Evolutionary conservation across 495 filamentous ascomycete genomes (phyloP), one percentile per base, ranked within the genome.

Genomic region (Sordaria brevicollis): DNA sequence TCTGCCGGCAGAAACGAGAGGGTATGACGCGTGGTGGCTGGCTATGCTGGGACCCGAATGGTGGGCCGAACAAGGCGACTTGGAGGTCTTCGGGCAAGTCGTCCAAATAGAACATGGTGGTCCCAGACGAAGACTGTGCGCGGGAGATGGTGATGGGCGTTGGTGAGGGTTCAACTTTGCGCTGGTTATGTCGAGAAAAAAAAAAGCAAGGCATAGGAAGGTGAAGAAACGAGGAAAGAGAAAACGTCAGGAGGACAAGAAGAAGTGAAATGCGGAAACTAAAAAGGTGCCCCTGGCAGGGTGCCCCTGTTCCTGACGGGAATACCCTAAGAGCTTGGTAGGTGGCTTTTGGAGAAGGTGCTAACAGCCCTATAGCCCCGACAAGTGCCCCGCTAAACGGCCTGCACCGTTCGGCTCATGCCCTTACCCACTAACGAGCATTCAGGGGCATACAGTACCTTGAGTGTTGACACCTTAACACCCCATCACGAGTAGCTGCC

Each of bases 141-240:
- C 41, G 68, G 57, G 71, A 76, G 31, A 74, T 21, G 3, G 76
- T 76, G 15, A 68, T 71, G 8, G 74, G 73, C 19, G 69, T 66
- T 4, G 74, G 69, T 39, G 38, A 17, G 38, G 6, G 17, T 41
- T 17, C n/a, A n/a, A n/a, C n/a, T n/a, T 19, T 8, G 17, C 3
- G 36, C 36, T 13, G 17, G 38, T 7, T n/a, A 5, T 39, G 37
- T n/a, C 37, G n/a, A n/a, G n/a, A n/a, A n/a, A n/a, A n/a, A n/a
- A 41, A 13, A 41, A 41, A 15, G 2, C 38, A 41, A 19, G 38
- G 38, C 17, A 19, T 5, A 41, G 17, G 1, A 5, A 41, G n/a
- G n/a, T n/a, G n/a, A 19, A n/a, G 35, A 10, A 5, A 36, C 7
- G 15, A 39, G 4, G 37, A 17, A 13, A 39, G 36, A 17, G 36